Evolutionary conservation across 768 basidiomycete genomes (phyloP), one percentile per base, ranked within the genome.

Genomic region (Galerina sulciceps): DNA sequence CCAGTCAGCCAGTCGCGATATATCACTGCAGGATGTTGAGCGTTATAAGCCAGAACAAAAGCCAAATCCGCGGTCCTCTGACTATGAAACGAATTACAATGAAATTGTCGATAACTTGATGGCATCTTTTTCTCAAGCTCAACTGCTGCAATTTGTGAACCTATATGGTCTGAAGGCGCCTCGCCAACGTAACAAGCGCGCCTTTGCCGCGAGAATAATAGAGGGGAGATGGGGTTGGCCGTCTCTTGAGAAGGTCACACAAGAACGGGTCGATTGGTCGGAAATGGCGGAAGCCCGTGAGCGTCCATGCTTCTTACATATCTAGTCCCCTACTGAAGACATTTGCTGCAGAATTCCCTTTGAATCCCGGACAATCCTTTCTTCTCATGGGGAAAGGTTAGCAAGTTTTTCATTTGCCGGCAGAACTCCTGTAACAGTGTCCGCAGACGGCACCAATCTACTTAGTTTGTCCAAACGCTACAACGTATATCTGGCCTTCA

Each of bases 161-260:
- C 64, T 83, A 41, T 86, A 86, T 63, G 76, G 75, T 17, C 66
- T 86, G 23, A 67, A 73, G 6, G 62, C 59, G 20, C 72, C 72
- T 41, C 66, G 60, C 4, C 72, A 66, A 43, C 67, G 70, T 48
- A 76, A 69, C 5, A 85, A 83, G 64, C 65, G 69, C 57, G 65
- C 75, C 37, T 75, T 71, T 63, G 82, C 81, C 40, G 75, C 76
- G 44, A 73, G 77, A 47, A 85, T 91, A 59, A 79, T 92, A 23
- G 85, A 90, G 68, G 73, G 80, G 58, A 74, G 78, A 55, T 93
- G 91, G 91, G 76, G 75, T 23, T 91, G 88, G 89, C 85, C 86
- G 6, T 82, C 86, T 23, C 67, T 89, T 53, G 71, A 76, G 44
- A 77, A 81, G 31, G 75, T 88, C 6, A 77, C 81, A 65, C 80